phyloP scores from a whole-genome alignment of 1,139 yeast species.

The Blastobotrys serpentis region DNA sequence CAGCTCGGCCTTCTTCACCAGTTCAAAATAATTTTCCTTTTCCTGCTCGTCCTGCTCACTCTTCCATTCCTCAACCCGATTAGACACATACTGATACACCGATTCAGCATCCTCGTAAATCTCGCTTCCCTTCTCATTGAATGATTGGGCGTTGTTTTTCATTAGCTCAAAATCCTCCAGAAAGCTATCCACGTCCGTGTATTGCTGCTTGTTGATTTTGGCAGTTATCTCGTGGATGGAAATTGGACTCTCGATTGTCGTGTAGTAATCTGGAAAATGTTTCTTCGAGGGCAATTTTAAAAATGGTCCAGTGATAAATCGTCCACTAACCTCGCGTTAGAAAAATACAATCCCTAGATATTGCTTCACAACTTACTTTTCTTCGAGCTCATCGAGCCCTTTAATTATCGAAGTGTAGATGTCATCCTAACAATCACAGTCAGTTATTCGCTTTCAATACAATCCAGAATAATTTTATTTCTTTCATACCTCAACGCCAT shows the following conservation, averaged over 20 bases:
- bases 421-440: slow-evolving; percentile 8
- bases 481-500: slow-evolving; percentile 4
- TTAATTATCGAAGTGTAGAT: slow-evolving; percentile 12
- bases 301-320: slow-evolving; percentile 51
- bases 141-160: slow-evolving; percentile 71
- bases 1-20: slow-evolving; percentile 21
- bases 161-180: slow-evolving; percentile 68
- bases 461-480: too few relatives aligned
- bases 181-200: slow-evolving; percentile 54
- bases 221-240: slow-evolving; percentile 64
- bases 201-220: slow-evolving; percentile 52
- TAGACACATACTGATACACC: slow-evolving; percentile 51
- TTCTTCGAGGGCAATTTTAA: slow-evolving; percentile 70
- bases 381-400: slow-evolving; percentile 17
- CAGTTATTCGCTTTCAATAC: too few relatives aligned
- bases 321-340: slow-evolving; percentile 19
- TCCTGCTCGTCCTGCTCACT: slow-evolving; percentile 12
- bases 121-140: slow-evolving; percentile 79
- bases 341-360: not conserved
- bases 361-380: slow-evolving; percentile 22
- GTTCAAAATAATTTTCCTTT: not conserved
- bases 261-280: slow-evolving; percentile 76
- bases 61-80: slow-evolving; percentile 40
- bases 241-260: slow-evolving; percentile 61
- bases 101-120: slow-evolving; percentile 67